A percentile compares a stretch with the other conserved stretches of the same genome.
phyloP scores from a whole-genome alignment of 2,329 filamentous ascomycete genomes.

The Pseudogymnoascus sp. region DNA sequence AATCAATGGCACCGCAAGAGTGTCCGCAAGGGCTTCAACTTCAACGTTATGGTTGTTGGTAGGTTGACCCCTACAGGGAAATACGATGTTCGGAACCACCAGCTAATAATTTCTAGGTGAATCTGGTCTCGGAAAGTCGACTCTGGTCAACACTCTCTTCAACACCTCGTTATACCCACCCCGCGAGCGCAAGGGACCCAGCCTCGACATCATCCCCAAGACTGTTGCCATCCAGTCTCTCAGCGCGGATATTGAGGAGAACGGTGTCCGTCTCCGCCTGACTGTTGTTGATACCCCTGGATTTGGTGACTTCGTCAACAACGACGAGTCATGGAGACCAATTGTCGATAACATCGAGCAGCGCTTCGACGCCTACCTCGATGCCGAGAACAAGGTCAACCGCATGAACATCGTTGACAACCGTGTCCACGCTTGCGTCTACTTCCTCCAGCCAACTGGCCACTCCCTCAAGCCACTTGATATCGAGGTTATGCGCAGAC shows the following conservation, averaged over 20 bases:
- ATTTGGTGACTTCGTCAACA: conserved; percentile 99
- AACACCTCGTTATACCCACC: conserved; percentile 98
- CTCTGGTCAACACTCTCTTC: conserved; percentile 97
- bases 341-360: conserved; percentile 99
- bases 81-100: neutral
- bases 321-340: conserved; percentile 97
- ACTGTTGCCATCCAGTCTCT: conserved; percentile 92
- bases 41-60: conserved; percentile 99
- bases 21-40: conserved; percentile 99
- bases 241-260: conserved; percentile 96
- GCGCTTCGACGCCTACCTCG: conserved; percentile 94
- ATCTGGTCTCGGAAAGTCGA: conserved; percentile 98
- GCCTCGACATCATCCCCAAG: conserved; percentile 97
- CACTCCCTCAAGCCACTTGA: conserved; percentile 98
- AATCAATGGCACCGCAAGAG: conserved; percentile 99
- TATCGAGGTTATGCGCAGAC: conserved; percentile 97
- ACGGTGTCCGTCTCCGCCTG: conserved; percentile 88
- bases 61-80: conserved; percentile 37
- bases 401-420: conserved; percentile 99
- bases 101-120: conserved; percentile 56
- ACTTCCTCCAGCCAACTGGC: conserved; percentile 98
- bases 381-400: conserved; percentile 99
- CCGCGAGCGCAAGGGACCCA: conserved; percentile 96
- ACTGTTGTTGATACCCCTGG: conserved; percentile 97
- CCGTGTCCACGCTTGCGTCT: conserved; percentile 96